phyloP scores from a whole-genome alignment of 148 eudicot genomes.

The Dysphania ambrosioides region DNA sequence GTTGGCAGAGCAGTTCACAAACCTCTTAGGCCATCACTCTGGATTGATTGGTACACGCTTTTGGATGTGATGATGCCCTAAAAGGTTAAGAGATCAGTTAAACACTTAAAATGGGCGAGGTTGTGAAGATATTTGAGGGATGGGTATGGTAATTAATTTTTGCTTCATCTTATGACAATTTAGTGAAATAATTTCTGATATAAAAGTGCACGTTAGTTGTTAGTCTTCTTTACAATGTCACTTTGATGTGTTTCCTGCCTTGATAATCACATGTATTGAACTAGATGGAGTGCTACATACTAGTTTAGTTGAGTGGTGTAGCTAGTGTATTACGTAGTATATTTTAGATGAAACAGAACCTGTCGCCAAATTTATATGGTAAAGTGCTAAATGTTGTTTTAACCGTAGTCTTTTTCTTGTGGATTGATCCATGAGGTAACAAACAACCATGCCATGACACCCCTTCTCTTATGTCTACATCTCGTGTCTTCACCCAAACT shows the following conservation, averaged over 20 bases:
- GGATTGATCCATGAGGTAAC: slow-evolving; percentile 5
- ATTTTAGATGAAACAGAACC: slow-evolving; percentile 17
- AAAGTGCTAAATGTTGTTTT: slow-evolving; percentile 1
- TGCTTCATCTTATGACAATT: background rate
- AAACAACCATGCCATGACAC: slow-evolving; percentile 9
- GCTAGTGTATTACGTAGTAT: background rate
- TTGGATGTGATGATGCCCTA: background rate
- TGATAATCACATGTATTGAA: background rate
- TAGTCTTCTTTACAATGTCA: background rate
- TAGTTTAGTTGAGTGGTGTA: background rate
- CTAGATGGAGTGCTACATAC: background rate
- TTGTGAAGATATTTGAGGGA: background rate
- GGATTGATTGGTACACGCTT: background rate
- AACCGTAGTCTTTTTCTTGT: slow-evolving; percentile 1
- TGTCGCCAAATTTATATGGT: background rate
- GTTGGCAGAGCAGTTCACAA: background rate
- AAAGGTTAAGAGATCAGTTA: slow-evolving; percentile 1
- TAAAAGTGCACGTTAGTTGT: background rate
- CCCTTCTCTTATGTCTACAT: slow-evolving; percentile 14
- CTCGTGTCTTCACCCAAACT: slow-evolving; percentile 9
- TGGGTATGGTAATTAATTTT: background rate
- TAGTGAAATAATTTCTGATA: background rate
- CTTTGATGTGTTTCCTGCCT: background rate
- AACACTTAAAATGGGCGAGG: background rate
- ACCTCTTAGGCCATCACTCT: too few species aligned